Conservation (phyloP, 441 rosid genomes). For the Pelargonium fulgidum region DNA sequence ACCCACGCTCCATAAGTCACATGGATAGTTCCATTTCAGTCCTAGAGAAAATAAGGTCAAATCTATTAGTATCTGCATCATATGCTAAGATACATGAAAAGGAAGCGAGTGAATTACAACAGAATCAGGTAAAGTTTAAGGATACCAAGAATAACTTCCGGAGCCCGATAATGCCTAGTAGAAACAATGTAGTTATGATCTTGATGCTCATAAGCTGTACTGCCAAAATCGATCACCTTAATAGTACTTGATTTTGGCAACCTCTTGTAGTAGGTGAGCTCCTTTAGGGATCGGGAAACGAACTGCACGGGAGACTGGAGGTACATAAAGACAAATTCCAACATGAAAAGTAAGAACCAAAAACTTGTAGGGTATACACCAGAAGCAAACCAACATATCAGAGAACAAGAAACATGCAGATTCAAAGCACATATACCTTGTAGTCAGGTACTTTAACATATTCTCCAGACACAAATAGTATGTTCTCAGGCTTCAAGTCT, state of each 20-base stretch:
- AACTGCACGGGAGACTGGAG: conserved; percentile 1
- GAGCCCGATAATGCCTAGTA: conserved; percentile 82
- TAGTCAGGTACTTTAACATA: conserved; percentile 79
- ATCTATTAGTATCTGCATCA: no score
- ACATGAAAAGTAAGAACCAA: no score
- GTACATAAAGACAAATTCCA: not conserved
- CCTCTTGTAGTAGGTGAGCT: not conserved
- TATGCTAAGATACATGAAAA: not conserved
- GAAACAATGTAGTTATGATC: conserved; percentile 47
- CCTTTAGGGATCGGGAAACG: not conserved
- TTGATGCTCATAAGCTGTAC: not conserved
- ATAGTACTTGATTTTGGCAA: conserved; percentile 63
- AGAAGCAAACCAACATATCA: not conserved
- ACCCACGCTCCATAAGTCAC: conserved; percentile 83
- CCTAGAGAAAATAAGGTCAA: conserved; percentile 31
- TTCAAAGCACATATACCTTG: conserved; percentile 39
- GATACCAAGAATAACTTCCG: conserved; percentile 78
- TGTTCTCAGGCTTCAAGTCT: conserved; percentile 92
- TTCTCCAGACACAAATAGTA: conserved; percentile 75
- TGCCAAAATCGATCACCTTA: not conserved
- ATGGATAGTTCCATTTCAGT: conserved; percentile 79
- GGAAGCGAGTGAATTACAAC: not conserved
- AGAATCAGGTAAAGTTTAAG: not conserved
- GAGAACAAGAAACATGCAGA: not conserved
- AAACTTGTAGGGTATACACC: no score